phyloP scores from a whole-genome alignment of 768 basidiomycete species.

The Lanmaoa pseudosensibilis region DNA sequence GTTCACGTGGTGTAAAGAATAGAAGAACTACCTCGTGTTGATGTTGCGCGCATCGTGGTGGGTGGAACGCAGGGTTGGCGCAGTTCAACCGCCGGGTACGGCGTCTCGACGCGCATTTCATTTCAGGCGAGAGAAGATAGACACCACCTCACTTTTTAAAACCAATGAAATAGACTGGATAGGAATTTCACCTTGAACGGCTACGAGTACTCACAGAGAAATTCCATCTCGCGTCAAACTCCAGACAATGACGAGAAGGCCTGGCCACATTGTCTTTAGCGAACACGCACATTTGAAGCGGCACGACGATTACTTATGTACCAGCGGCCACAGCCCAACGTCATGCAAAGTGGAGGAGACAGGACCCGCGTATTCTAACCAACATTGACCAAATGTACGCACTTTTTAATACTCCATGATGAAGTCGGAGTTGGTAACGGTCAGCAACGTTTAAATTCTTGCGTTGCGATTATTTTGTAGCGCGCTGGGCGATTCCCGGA shows the following conservation, averaged over 20 bases:
- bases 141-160: neutral
- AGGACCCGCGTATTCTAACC: neutral
- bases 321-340: no score
- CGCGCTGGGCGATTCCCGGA: neutral
- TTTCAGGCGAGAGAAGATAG: neutral
- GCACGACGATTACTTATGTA: neutral
- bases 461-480: neutral
- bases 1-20: neutral
- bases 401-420: neutral
- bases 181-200: no score
- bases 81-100: neutral
- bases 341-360: neutral
- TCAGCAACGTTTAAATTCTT: neutral
- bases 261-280: neutral
- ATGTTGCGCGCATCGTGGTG: neutral
- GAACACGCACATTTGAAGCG: neutral
- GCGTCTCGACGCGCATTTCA: neutral
- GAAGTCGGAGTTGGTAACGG: no score
- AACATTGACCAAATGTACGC: neutral
- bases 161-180: neutral
- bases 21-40: neutral
- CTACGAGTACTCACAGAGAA: neutral
- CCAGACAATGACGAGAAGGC: no score
- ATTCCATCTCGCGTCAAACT: neutral
- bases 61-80: neutral